phyloP scores from a whole-genome alignment of 1,284 basidiomycete genomes.

The Irpex sp. region DNA sequence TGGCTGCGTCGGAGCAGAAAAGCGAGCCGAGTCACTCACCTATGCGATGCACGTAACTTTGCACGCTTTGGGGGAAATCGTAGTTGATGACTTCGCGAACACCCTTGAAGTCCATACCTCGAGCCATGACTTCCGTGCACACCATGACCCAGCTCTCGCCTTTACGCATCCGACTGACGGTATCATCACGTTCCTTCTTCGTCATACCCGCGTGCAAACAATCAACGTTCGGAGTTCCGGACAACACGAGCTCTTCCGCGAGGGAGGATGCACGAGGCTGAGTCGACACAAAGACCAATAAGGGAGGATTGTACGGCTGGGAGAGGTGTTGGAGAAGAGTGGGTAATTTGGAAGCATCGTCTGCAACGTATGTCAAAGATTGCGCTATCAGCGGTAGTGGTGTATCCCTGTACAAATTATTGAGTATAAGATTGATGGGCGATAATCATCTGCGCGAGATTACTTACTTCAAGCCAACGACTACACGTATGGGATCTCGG shows the following conservation, averaged over 20 bases:
- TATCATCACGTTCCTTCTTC: conserved; percentile 83
- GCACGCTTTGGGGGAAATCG: conserved; percentile 91
- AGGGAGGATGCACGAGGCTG: conserved; percentile 90
- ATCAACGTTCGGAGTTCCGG: conserved; percentile 86
- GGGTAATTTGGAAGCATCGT: conserved; percentile 90
- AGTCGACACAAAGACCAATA: conserved; percentile 92
- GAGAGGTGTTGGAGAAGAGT: conserved; percentile 78
- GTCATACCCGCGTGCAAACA: conserved; percentile 89
- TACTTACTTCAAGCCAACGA: conserved; percentile 87
- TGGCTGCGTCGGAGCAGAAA: not conserved
- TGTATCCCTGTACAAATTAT: conserved; percentile 64
- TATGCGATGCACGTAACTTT: conserved; percentile 95
- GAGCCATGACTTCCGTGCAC: conserved; percentile 92
- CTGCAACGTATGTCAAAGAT: conserved; percentile 86
- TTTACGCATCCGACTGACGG: conserved; percentile 79
- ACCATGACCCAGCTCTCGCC: conserved; percentile 92
- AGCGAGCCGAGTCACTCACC: conserved; percentile 41
- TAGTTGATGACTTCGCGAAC: conserved; percentile 95
- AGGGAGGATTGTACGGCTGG: conserved; percentile 87
- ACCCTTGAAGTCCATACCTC: conserved; percentile 98
- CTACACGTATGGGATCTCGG: conserved; percentile 79
- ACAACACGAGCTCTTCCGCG: conserved; percentile 80
- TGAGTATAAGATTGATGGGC: not conserved
- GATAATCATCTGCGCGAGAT: conserved; percentile 6
- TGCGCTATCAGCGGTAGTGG: conserved; percentile 82